phyloP scores from a whole-genome alignment of 176 grass and related monocot species.

The Musa itinerans region DNA sequence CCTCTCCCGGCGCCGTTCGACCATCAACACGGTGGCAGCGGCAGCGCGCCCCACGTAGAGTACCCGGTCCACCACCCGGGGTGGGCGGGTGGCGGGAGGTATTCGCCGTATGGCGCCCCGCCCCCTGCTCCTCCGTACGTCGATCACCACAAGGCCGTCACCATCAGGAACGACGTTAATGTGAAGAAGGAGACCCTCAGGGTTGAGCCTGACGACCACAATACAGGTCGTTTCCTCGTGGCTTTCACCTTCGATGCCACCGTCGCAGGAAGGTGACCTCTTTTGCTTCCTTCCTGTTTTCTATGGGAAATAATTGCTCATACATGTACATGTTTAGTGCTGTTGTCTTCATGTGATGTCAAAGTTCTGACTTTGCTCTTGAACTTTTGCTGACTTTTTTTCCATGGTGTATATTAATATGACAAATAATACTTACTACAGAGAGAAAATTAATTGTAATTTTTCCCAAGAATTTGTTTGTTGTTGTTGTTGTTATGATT shows the following conservation, averaged over 20 bases:
- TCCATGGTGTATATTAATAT: no score
- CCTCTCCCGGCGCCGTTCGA: conserved; percentile 76
- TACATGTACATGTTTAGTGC: no score
- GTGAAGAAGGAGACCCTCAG: conserved; percentile 30
- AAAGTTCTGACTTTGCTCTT: no score
- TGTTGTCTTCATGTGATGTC: no score
- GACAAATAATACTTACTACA: no score
- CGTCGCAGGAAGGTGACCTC: conserved; percentile 26
- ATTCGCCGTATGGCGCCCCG: not conserved
- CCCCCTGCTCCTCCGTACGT: conserved; percentile 22
- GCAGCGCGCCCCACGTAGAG: not conserved
- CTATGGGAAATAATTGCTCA: no score
- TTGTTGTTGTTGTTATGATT: no score
- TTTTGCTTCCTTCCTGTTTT: not conserved
- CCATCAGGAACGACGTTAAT: conserved; percentile 33
- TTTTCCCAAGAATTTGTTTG: no score
- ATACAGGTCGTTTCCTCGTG: conserved; percentile 23
- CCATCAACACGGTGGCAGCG: conserved; percentile 45
- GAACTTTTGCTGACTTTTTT: no score
- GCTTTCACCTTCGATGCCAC: conserved; percentile 34
- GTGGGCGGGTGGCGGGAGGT: not conserved
- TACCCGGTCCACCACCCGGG: conserved; percentile 27
- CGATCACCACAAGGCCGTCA: conserved; percentile 30
- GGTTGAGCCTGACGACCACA: conserved; percentile 25
- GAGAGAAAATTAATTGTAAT: no score